phyloP scores from a whole-genome alignment of 768 basidiomycete species.

The Daedaleopsis sinensis region DNA sequence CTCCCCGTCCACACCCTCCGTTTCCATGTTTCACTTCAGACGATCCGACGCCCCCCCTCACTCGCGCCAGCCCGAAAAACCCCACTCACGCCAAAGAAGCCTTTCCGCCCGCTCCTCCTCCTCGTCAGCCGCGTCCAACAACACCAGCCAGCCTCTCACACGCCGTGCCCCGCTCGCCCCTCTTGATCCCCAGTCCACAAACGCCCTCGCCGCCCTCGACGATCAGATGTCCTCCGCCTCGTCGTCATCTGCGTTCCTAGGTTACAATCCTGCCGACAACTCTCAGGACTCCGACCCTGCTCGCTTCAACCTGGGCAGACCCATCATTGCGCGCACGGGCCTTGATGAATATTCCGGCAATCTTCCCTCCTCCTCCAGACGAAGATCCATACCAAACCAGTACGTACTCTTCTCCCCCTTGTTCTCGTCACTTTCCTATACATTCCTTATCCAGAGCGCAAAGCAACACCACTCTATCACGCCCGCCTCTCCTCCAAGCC shows the following conservation, averaged over 20 bases:
- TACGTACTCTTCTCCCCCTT: constrained; percentile 17
- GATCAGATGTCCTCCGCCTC: constrained; percentile 31
- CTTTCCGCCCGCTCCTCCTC: constrained; percentile 16
- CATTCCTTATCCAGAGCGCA: constrained; percentile 17
- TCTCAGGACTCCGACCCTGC: constrained; percentile 23
- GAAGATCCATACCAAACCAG: constrained; percentile 29
- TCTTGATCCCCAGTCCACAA: constrained; percentile 30
- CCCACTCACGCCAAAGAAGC: constrained; percentile 12
- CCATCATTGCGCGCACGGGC: constrained; percentile 24
- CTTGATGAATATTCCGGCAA: constrained; percentile 22
- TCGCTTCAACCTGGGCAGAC: constrained; percentile 26
- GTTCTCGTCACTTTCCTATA: constrained; percentile 1
- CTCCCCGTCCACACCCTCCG: background rate
- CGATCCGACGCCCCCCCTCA: constrained; percentile 14
- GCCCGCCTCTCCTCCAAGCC: constrained; percentile 15
- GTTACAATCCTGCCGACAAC: constrained; percentile 26
- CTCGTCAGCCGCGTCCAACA: constrained; percentile 10
- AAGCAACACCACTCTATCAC: constrained; percentile 17
- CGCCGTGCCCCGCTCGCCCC: constrained; percentile 31
- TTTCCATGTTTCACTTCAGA: constrained; percentile 22
- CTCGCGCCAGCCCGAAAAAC: constrained; percentile 18
- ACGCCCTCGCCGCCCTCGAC: constrained; percentile 21
- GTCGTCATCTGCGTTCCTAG: constrained; percentile 24
- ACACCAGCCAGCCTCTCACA: constrained; percentile 10
- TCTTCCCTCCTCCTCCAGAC: constrained; percentile 21